Percentiles rank a stretch among this genome's conserved stretches.
phyloP scores from a whole-genome alignment of 805 yeast genomes.

The Tetrapisispora namnaoensis region DNA sequence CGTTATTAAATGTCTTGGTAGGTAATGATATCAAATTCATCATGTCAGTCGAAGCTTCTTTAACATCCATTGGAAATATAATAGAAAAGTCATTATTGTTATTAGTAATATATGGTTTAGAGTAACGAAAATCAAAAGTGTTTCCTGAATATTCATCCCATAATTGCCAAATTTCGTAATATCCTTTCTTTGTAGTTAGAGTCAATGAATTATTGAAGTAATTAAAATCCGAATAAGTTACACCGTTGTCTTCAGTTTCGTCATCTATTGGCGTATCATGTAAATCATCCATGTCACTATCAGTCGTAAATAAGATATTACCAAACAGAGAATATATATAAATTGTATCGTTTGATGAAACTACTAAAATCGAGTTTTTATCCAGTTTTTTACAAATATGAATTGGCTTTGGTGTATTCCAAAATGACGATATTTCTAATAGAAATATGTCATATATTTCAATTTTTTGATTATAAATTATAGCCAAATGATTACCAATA shows the following conservation, averaged over 20 bases:
- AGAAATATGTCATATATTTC: background rate
- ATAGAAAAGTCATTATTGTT: slow-evolving; percentile 22
- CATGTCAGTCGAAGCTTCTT: slow-evolving; percentile 13
- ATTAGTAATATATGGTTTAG: slow-evolving; percentile 14
- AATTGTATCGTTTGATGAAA: slow-evolving; percentile 16
- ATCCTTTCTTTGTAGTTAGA: slow-evolving; percentile 15
- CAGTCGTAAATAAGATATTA: slow-evolving; percentile 20
- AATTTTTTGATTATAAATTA: background rate
- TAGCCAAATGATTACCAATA: background rate
- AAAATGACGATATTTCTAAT: background rate
- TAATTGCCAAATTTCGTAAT: slow-evolving; percentile 20
- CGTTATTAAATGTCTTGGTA: slow-evolving; percentile 25
- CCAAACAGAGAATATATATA: slow-evolving; percentile 22
- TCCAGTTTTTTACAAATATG: slow-evolving; percentile 15
- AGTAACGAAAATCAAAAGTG: slow-evolving; percentile 15
- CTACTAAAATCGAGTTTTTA: slow-evolving; percentile 11
- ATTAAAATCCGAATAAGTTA: slow-evolving; percentile 12
- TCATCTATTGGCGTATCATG: background rate
- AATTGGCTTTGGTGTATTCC: slow-evolving; percentile 3
- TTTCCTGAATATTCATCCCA: slow-evolving; percentile 19
- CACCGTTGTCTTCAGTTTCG: background rate
- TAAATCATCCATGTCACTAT: slow-evolving; percentile 11
- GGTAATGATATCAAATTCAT: slow-evolving; percentile 23
- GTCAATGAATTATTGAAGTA: slow-evolving; percentile 12
- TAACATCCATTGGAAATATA: slow-evolving; percentile 20